Conservation (phyloP, 768 basidiomycete species). For the Panellus pusillus region DNA sequence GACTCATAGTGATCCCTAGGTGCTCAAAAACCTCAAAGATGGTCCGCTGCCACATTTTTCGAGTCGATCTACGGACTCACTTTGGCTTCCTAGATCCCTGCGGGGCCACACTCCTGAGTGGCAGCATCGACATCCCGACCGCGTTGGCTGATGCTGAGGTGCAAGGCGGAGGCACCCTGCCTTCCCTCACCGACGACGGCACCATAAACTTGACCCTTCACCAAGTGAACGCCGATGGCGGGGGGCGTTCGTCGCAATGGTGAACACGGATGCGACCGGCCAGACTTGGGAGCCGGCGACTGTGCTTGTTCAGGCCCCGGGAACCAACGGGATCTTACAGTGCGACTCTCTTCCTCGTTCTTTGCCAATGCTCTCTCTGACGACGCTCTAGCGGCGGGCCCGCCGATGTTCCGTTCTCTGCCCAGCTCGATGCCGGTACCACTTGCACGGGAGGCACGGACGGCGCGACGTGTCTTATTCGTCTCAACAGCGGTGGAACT, state of each 20-base stretch:
- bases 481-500: slow-evolving; percentile 34
- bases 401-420: slow-evolving; percentile 24
- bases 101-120: slow-evolving; percentile 26
- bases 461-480: slow-evolving; percentile 33
- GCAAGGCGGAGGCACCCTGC: slow-evolving; percentile 24
- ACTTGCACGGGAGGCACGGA: slow-evolving; percentile 35
- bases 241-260: slow-evolving; percentile 28
- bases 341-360: background rate
- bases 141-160: slow-evolving; percentile 15
- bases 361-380: background rate
- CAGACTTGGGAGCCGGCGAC: slow-evolving; percentile 21
- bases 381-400: slow-evolving; percentile 21
- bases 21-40: slow-evolving; percentile 21
- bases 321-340: slow-evolving; percentile 24
- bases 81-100: slow-evolving; percentile 20
- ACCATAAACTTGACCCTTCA: slow-evolving; percentile 25
- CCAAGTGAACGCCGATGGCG: slow-evolving; percentile 33
- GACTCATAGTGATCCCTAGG: background rate
- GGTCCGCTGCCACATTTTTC: slow-evolving; percentile 6
- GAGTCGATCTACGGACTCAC: background rate
- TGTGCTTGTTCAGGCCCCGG: slow-evolving; percentile 27
- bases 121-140: slow-evolving; percentile 25
- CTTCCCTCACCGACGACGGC: slow-evolving; percentile 25
- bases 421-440: slow-evolving; percentile 33
- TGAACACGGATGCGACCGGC: slow-evolving; percentile 30